A percentile compares a stretch with the other conserved stretches of the same genome.
phyloP scores from a whole-genome alignment of 176 grass and related monocot genomes.

The Aegilops speltoides region DNA sequence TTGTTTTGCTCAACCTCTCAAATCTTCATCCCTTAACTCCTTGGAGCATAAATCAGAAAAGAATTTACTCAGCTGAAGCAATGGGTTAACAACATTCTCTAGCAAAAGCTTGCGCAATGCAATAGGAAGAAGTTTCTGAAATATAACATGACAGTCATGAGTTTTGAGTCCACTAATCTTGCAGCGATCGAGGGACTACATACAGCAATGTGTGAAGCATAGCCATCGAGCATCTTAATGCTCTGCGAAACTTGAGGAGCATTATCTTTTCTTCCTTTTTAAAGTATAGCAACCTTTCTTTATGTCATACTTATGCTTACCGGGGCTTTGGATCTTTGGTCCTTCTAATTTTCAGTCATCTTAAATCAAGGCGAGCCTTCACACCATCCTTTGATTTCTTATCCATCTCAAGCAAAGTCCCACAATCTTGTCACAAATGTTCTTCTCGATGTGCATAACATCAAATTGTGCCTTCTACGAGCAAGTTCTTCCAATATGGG shows the following conservation, averaged over 20 bases:
- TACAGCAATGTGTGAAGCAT: constrained; percentile 24
- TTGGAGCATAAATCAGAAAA: not conserved
- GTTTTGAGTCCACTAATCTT: too few species aligned
- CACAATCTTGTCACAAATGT: too few species aligned
- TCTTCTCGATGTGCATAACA: too few species aligned
- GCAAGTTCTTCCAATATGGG: too few species aligned
- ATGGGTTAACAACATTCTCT: not conserved
- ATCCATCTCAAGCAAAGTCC: not conserved
- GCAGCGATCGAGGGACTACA: too few species aligned
- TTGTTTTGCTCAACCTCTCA: not conserved
- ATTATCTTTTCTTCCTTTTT: not conserved
- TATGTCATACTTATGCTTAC: not conserved
- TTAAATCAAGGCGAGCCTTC: not conserved
- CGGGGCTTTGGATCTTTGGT: not conserved
- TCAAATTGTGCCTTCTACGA: too few species aligned
- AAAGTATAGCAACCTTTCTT: not conserved
- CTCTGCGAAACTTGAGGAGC: not conserved
- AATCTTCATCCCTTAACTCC: not conserved
- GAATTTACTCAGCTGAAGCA: not conserved
- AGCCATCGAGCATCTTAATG: constrained; percentile 21
- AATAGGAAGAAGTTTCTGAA: not conserved
- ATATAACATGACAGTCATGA: too few species aligned
- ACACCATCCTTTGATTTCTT: not conserved
- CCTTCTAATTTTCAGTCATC: not conserved
- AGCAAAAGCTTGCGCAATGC: not conserved